Base-by-base conservation (phyloP, 2,329 filamentous ascomycete species). In the Ophiostoma montium region DNA sequence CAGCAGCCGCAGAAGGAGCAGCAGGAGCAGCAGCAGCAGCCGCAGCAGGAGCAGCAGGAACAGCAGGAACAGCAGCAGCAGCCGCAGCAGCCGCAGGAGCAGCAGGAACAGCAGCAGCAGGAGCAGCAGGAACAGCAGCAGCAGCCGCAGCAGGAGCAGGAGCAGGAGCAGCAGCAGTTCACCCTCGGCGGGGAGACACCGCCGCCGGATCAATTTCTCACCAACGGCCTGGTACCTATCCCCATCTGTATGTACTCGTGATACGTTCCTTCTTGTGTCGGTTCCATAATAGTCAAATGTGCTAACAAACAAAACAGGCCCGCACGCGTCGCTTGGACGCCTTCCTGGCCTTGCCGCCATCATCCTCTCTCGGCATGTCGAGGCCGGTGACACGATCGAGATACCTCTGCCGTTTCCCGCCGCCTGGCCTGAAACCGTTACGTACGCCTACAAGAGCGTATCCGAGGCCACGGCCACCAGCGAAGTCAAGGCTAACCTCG, bases 351-450 rank as follows among this genome's bases (percentile, higher is more conserved):
- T 80, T 6, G 74, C 70, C 0, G 67, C 71, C 2, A 61, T 80
- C 43, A 70, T 82, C 54, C 63, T 73, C 32, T 78, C 74, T 0
- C 68, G 71, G 5, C 66, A 72, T 55, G 66, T 80, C 19, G 61
- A 62, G 13, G 65, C 66, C 21, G 70, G 74, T 27, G 76, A 80
- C 55, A 63, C 65, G 2, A 65, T 82, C 47, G 75, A 80, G 54
- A 62, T 81, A 10, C 76, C 76, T 0, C 54, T 82, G 49, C 77
- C 77, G 1, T 65, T 72, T 50, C 76, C 77, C 1, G 68, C 70
- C 46, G 70, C 65, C 8, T 82, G 77, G 77, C 57, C 60, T 2
- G 68, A 74, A 48, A 78, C 76, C 0, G 63, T 77, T n/a, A 62
- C 65, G 4, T 73, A 75, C 55, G 65, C 76, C 23, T 80, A 79